Percentiles rank a stretch among this genome's conserved stretches.
phyloP scores from a whole-genome alignment of 164 flowering plant genomes.

The Magnolia sinica region DNA sequence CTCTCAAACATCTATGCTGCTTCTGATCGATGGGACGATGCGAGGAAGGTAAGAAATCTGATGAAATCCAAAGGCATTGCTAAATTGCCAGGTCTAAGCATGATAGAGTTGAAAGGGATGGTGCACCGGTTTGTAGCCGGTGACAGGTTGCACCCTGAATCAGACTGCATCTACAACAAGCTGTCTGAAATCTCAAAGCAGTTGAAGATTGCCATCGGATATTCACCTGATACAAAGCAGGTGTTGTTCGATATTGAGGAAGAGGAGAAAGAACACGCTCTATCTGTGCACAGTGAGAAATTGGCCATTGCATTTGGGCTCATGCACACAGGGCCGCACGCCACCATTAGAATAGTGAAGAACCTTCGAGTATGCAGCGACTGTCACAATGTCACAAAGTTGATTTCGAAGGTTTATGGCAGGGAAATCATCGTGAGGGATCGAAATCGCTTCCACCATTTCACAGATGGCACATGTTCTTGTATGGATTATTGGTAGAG shows the following conservation, averaged over 20 bases:
- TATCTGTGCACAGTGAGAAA: conserved; percentile 33
- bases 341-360: conserved; percentile 21
- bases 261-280: conserved; percentile 30
- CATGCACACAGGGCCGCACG: conserved; percentile 5
- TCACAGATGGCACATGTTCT: conserved; percentile 49
- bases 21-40: conserved; percentile 26
- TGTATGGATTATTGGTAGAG: conserved; percentile 51
- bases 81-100: conserved; percentile 25
- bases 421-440: conserved; percentile 49
- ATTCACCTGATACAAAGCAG: conserved; percentile 26
- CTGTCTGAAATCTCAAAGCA: conserved; percentile 22
- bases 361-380: conserved; percentile 26
- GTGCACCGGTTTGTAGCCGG: conserved; percentile 29
- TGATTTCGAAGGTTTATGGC: conserved; percentile 38
- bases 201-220: conserved; percentile 18
- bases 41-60: conserved; percentile 17
- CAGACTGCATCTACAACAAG: conserved; percentile 17
- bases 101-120: conserved; percentile 30
- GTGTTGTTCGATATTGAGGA: conserved; percentile 30
- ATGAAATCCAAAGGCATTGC: conserved; percentile 21
- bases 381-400: conserved; percentile 26
- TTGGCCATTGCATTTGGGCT: conserved; percentile 35
- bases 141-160: conserved; percentile 25
- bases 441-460: conserved; percentile 56
- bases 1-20: conserved; percentile 28